phyloP scores from a whole-genome alignment of 2,329 filamentous ascomycete species.

The Colletotrichum nymphaeae region DNA sequence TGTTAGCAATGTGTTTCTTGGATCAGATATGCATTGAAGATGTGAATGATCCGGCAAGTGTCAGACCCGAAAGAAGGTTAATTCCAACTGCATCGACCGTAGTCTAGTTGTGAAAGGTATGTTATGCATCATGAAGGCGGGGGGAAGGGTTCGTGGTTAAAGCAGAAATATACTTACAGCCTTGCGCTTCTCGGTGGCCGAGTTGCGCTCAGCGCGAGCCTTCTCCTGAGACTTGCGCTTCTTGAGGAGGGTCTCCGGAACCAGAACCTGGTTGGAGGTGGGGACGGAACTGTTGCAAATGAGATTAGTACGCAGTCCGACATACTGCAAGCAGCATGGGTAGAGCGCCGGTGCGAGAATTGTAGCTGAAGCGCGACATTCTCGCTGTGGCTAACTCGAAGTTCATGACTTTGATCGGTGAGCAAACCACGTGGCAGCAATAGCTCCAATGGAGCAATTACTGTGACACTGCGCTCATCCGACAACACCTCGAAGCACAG shows the following conservation, averaged over 20 bases:
- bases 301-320: constrained; percentile 85
- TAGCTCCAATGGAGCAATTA: constrained; percentile 22
- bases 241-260: constrained; percentile 99
- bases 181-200: constrained; percentile 87
- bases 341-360: constrained; percentile 89
- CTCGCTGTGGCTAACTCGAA: constrained; percentile 90
- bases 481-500: constrained; percentile 75
- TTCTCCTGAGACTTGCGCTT: constrained; percentile 99
- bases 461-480: constrained; percentile 66
- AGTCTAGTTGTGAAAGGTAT: constrained; percentile 92
- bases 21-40: constrained; percentile 35
- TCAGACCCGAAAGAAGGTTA: constrained; percentile 99
- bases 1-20: constrained; percentile 7
- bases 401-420: constrained; percentile 82
- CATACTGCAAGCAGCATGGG: constrained; percentile 67
- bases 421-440: constrained; percentile 51
- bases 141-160: constrained; percentile 37
- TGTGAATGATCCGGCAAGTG: constrained; percentile 47
- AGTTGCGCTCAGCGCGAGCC: constrained; percentile 88
- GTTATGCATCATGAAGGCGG: constrained; percentile 82
- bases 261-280: constrained; percentile 93
- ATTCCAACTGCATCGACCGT: constrained; percentile 97
- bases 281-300: constrained; percentile 80
- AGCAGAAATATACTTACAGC: constrained; percentile 74
- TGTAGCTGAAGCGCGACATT: constrained; percentile 94